Base-by-base conservation (phyloP, 192 early-diverging fungal species). In the Coemansia umbellata region DNA sequence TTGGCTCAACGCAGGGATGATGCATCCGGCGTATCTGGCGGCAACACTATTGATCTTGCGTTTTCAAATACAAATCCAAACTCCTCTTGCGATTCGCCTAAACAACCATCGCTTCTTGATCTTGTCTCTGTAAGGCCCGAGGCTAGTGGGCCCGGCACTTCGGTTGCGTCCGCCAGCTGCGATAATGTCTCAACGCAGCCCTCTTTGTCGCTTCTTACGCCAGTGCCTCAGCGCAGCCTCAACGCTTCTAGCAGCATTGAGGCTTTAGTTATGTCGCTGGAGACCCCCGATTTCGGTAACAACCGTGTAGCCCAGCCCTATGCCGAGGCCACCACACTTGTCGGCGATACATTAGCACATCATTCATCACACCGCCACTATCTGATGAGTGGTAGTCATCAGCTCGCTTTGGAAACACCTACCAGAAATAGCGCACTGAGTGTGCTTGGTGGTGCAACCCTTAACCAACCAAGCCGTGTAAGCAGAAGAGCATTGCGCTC, bases 271-370 rank as follows among this genome's bases (percentile, higher is more conserved):
- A 53, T 54, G 19, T 66, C 63, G 8, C 31, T 67, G 24, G 71
- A 74, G 53, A 74, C 71, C 8, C 71, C 71, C 3, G 51, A 48
- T 7, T 67, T 67, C 35, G 37, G 47, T 33, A 53, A 49, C 24
- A 37, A 32, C 10, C 10, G 22, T 13, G 13, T 49, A 15, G 27
- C 17, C 4, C 32, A 21, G 0, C 48, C 36, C 14, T 55, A 47
- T 26, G 60, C 55, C 37, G 63, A 62, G 5, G 60, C 32, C 2
- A 40, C 60, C n/a, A 74, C 71, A 5, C 42, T 74, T 9, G 52
- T 68, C 37, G 48, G 27, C 27, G 43, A 32, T 14, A 35, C 48
- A 18, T 1, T 27, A 1, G 42, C 30, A 6, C 54, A 43, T 22
- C 33, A 43, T 15, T 14, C 13, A 22, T 41, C 27, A 24, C 47